Evolutionary conservation across 108 stramenopile genomes (phyloP).

Genomic region (Skeletonema tropicum): DNA sequence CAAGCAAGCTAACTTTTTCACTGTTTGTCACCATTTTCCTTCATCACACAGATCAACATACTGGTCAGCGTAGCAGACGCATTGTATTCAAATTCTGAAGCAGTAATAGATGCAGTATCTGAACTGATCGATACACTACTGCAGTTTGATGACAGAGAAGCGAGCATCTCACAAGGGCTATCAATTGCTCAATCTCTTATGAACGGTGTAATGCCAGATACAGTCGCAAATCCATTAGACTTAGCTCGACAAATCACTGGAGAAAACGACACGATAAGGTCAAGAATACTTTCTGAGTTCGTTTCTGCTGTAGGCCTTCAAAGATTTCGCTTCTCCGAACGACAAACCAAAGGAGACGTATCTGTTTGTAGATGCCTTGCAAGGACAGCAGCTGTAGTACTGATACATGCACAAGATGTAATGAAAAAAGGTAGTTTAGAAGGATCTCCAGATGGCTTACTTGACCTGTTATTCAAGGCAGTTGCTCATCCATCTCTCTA

Average conservation of each 20-base stretch:
- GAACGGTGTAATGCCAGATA: conserved; percentile 5
- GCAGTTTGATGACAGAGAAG: conserved; percentile 23
- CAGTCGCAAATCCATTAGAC: conserved; percentile 13
- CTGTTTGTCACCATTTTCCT: not conserved
- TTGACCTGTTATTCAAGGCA: conserved; percentile 70
- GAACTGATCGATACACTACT: conserved; percentile 69
- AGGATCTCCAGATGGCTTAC: conserved; percentile 45
- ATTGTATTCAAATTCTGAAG: conserved; percentile 69
- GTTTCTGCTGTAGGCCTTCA: conserved; percentile 71
- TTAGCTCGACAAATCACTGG: conserved; percentile 31
- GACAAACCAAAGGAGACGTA: conserved; percentile 49
- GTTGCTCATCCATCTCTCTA: conserved; percentile 67
- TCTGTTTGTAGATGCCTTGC: conserved; percentile 57
- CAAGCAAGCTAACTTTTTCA: not conserved
- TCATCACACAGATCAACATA: conserved; percentile 61
- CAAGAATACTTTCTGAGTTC: conserved; percentile 59
- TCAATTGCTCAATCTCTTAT: conserved; percentile 41
- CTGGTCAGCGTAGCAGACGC: conserved; percentile 69
- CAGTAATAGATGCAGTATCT: conserved; percentile 69
- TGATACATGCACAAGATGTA: conserved; percentile 36
- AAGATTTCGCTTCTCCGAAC: conserved; percentile 71
- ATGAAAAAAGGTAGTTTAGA: conserved; percentile 26
- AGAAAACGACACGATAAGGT: conserved; percentile 62
- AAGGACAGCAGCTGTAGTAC: conserved; percentile 48
- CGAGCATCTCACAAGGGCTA: conserved; percentile 24